Conservation (phyloP, 108 stramenopile species). For the Schizochytrium sp. region DNA sequence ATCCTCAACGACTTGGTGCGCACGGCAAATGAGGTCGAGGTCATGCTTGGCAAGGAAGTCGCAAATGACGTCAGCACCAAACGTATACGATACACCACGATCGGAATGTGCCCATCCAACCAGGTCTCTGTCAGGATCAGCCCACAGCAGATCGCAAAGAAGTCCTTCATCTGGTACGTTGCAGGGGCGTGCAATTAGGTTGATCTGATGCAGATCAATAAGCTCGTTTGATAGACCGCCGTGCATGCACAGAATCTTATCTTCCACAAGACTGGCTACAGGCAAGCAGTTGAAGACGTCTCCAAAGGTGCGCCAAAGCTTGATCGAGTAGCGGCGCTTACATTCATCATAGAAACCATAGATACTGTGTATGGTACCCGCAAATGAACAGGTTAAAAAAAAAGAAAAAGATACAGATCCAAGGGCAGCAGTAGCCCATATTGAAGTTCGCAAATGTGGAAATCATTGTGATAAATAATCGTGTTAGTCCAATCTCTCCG, state of each 20-base stretch:
- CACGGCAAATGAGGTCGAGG: conserved; percentile 74
- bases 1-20: conserved; percentile 76
- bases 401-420: too few species aligned
- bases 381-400: too few species aligned
- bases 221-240: conserved; percentile 84
- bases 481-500: too few species aligned
- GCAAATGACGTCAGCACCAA: conserved; percentile 72
- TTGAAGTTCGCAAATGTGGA: too few species aligned
- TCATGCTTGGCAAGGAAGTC: conserved; percentile 71
- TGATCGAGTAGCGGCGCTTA: conserved; percentile 75
- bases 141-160: conserved; percentile 94
- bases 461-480: too few species aligned
- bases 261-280: conserved; percentile 77
- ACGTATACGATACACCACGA: conserved; percentile 74
- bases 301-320: conserved; percentile 72
- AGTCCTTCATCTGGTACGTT: conserved; percentile 92
- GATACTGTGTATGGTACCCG: conserved; percentile 62
- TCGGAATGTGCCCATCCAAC: conserved; percentile 75
- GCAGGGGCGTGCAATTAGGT: conserved; percentile 84
- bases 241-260: conserved; percentile 78
- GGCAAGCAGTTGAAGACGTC: conserved; percentile 79
- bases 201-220: conserved; percentile 83
- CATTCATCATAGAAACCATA: conserved; percentile 82
- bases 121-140: conserved; percentile 87
- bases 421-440: too few species aligned